Percentiles rank a stretch among this genome's conserved stretches.
Evolutionary conservation across 2,329 filamentous ascomycete species (phyloP).

Genomic region (Pseudogymnoascus sp.): DNA sequence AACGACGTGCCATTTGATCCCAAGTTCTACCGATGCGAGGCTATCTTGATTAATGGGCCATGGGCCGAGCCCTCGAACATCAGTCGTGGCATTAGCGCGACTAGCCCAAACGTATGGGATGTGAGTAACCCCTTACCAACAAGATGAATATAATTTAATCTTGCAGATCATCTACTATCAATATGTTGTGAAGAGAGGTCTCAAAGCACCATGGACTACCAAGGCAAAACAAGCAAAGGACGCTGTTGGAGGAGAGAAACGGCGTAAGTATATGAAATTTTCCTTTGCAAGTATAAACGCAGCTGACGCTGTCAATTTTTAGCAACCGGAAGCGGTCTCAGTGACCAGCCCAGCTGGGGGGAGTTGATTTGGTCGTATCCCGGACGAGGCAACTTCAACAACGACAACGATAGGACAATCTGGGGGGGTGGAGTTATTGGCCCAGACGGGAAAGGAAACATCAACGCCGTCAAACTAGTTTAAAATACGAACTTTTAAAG

Average conservation of each 20-base stretch:
- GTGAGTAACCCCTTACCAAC: slow-evolving; percentile 12
- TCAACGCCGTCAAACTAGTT: background rate
- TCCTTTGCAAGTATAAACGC: background rate
- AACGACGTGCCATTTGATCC: slow-evolving; percentile 30
- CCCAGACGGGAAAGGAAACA: slow-evolving; percentile 15
- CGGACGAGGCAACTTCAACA: slow-evolving; percentile 15
- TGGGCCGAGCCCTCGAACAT: slow-evolving; percentile 28
- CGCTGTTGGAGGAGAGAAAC: slow-evolving; percentile 13
- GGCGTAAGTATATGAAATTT: background rate
- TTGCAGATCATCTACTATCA: slow-evolving; percentile 29
- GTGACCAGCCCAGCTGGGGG: slow-evolving; percentile 28
- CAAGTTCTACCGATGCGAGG: slow-evolving; percentile 33
- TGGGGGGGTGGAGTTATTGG: slow-evolving; percentile 21
- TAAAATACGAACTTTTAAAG: background rate
- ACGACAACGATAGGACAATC: slow-evolving; percentile 20
- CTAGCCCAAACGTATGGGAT: slow-evolving; percentile 14
- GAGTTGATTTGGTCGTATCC: slow-evolving; percentile 26
- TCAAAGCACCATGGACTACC: slow-evolving; percentile 16
- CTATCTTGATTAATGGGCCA: slow-evolving; percentile 33
- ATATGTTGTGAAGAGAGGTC: slow-evolving; percentile 25
- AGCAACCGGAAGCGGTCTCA: slow-evolving; percentile 2
- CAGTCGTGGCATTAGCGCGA: slow-evolving; percentile 19
- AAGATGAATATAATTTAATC: slow-evolving; percentile 8
- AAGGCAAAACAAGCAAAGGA: slow-evolving; percentile 15
- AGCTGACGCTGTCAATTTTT: background rate